Base-by-base conservation (phyloP, 805 yeast species). In the Alloascoidea hylecoeti region DNA sequence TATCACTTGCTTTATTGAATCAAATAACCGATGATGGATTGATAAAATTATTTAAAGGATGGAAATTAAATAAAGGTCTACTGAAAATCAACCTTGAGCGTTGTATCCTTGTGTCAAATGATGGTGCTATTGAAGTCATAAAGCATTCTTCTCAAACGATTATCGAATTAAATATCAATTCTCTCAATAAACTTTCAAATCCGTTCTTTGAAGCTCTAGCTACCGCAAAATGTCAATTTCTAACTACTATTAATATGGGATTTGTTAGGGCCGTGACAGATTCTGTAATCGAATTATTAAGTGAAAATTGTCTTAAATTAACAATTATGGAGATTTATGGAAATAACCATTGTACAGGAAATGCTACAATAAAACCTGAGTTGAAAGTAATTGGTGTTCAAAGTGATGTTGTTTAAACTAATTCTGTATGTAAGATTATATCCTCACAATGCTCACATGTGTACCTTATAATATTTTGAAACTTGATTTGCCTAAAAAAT, bases 191-290 rank as follows among this genome's bases (percentile, higher is more conserved):
- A 5, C 46, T 89, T 1, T 62, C 81, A 13, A 59, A 61, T 3
- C 37, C 55, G 12, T 17, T 44, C 3, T 38, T 56, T 18, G 46
- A 45, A 16, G 33, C 41, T 13, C 38, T 58, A 12, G 48, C 42
- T 15, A 13, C 6, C 27, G 5, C 36, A 15, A 42, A 52, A 12
- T 61, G 75, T 34, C 82, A 86, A 1, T 66, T 76, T 18, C 57
- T 89, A 34, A 73, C 84, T 0, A 67, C 72, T 23, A 47, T 83
- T 14, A 92, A 89, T 53, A 51, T 76, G 12, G 94, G 96, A 0
- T 89, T 89, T 56, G 82, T 85, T 2, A 63, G 94, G 32, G 63
- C 74, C 15, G 69, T 84, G 9, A 85, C 85, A 50, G 84, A 89
- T 54, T 68, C 64, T 15, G 68, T 74, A 0, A 53, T 88, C n/a